Percentiles rank a stretch among this genome's conserved stretches.
Conservation (phyloP, 345 rosid genomes). For the Euclidium syriacum region DNA sequence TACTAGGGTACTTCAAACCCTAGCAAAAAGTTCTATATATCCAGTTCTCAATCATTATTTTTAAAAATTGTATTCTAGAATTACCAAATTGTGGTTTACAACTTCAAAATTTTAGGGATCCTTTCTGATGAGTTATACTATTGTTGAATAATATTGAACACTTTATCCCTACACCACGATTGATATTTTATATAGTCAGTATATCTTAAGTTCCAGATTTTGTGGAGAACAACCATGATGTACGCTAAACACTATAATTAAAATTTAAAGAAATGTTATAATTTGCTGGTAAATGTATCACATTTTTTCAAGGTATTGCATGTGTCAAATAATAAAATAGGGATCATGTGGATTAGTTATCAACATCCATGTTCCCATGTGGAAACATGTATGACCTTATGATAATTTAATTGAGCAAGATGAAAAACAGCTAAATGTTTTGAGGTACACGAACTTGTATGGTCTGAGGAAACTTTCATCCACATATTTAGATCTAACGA, state of each 20-base stretch:
- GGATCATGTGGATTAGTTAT: conserved; percentile 9
- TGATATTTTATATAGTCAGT: too few relatives aligned
- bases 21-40: too few relatives aligned
- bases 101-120: too few relatives aligned
- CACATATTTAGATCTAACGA: not conserved
- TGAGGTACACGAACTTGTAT: not conserved
- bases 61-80: not conserved
- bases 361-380: conserved; percentile 25
- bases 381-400: conserved; percentile 18
- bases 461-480: not conserved
- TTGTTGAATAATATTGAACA: too few relatives aligned
- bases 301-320: not conserved
- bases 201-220: not conserved
- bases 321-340: not conserved
- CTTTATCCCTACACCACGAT: too few relatives aligned
- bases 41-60: too few relatives aligned
- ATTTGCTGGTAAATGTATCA: not conserved
- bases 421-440: not conserved
- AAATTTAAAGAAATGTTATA: not conserved
- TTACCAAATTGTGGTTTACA: too few relatives aligned
- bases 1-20: too few relatives aligned
- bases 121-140: too few relatives aligned
- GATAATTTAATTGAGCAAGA: not conserved
- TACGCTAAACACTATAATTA: not conserved
- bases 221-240: not conserved